Conservation (phyloP, 2,329 filamentous ascomycete species). For the Apiospora marii region DNA sequence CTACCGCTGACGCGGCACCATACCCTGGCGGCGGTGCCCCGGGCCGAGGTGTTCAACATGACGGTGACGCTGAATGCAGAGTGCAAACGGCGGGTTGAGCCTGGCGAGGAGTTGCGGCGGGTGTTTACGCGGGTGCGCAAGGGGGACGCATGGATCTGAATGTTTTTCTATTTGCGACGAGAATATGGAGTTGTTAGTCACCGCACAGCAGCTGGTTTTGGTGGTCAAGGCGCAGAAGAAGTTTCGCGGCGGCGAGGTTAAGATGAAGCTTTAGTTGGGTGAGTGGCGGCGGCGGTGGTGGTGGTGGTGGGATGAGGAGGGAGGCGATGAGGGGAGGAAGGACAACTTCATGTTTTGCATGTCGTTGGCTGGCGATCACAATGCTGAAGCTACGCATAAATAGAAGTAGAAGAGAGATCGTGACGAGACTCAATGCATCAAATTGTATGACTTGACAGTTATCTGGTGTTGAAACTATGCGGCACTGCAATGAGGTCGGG, state of each 20-base stretch:
- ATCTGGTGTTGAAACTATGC: too few relatives aligned
- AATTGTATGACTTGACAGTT: too few relatives aligned
- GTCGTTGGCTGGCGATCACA: too few relatives aligned
- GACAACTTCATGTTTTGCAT: too few relatives aligned
- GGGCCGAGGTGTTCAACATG: neutral
- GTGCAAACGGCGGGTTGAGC: conserved; percentile 30
- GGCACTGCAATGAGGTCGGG: too few relatives aligned
- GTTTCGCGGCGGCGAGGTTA: conserved; percentile 22
- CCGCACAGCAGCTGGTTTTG: conserved; percentile 29
- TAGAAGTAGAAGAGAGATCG: too few relatives aligned
- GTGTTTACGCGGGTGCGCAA: conserved; percentile 30
- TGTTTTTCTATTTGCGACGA: conserved; percentile 31
- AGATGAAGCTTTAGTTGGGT: neutral
- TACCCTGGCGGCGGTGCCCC: neutral
- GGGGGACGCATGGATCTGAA: conserved; percentile 33
- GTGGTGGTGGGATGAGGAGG: neutral
- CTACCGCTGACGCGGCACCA: neutral
- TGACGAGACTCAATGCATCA: too few relatives aligned
- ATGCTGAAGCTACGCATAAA: too few relatives aligned
- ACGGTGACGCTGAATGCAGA: conserved; percentile 30
- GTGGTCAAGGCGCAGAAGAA: conserved; percentile 30
- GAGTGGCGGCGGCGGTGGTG: neutral
- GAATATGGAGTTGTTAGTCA: conserved; percentile 30
- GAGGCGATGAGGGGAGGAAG: neutral
- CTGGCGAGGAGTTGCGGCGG: conserved; percentile 28